Percentiles rank a stretch among this genome's conserved stretches.
These are phyloP conservation scores for Gentiana straminea DNA, from an alignment of 257 asterid species.

Conservation along the genomic window DNA sequence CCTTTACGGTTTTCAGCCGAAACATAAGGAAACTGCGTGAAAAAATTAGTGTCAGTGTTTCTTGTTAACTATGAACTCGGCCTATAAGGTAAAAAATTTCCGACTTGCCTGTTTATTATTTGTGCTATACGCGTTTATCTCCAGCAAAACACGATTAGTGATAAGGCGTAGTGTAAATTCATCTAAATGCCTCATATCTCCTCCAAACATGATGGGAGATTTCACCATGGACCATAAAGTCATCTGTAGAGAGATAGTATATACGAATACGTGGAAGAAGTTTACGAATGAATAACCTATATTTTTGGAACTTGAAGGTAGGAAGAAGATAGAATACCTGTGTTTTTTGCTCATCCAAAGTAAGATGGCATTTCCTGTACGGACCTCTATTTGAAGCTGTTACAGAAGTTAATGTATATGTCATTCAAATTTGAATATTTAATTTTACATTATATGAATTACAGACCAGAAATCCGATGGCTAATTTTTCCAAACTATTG, in stretches of 20 bases:
- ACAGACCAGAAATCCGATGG: no score
- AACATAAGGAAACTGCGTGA: conserved; percentile 51
- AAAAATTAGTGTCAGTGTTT: conserved; percentile 12
- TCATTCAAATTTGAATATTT: no score
- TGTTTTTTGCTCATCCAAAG: conserved; percentile 57
- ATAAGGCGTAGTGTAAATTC: conserved; percentile 41
- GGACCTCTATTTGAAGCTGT: conserved; percentile 76
- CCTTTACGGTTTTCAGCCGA: conserved; percentile 19
- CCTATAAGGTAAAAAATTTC: conserved; percentile 7
- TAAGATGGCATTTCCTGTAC: conserved; percentile 54
- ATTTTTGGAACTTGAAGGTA: not conserved
- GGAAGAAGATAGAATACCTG: conserved; percentile 37
- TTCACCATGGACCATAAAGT: conserved; percentile 89
- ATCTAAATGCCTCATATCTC: conserved; percentile 80
- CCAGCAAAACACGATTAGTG: conserved; percentile 70
- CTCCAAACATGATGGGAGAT: conserved; percentile 96
- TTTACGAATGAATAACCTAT: conserved; percentile 3
- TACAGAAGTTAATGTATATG: conserved; percentile 8
- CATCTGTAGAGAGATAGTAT: conserved; percentile 37
- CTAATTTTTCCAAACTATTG: no score
- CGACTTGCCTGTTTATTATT: conserved; percentile 72
- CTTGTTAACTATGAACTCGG: not conserved
- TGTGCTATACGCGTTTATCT: conserved; percentile 77
- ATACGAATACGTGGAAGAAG: not conserved
- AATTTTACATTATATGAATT: no score